Evolutionary conservation across 2,329 filamentous ascomycete species (phyloP).

Genomic region (Phoma sp.): DNA sequence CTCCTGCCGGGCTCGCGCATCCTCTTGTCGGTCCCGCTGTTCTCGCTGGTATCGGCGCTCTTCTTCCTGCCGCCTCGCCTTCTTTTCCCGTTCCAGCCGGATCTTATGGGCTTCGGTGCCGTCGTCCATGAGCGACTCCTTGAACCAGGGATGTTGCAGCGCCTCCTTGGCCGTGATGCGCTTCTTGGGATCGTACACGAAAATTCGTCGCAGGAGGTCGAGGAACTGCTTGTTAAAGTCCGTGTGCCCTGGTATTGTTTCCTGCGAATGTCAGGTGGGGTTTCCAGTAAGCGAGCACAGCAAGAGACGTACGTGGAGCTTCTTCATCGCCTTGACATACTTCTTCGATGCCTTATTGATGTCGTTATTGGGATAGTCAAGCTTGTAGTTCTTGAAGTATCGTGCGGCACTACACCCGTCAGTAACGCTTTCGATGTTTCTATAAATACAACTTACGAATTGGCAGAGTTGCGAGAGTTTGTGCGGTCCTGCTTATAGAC

Average conservation of each 20-base stretch:
- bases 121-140: slow-evolving; percentile 68
- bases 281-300: too few relatives aligned
- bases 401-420: slow-evolving; percentile 46
- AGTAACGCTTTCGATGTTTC: slow-evolving; percentile 26
- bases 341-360: slow-evolving; percentile 69
- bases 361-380: slow-evolving; percentile 69
- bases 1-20: slow-evolving; percentile 6
- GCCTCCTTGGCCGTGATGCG: slow-evolving; percentile 70
- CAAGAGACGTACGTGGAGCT: slow-evolving; percentile 57
- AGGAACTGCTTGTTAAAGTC: slow-evolving; percentile 69
- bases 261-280: slow-evolving; percentile 49
- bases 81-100: slow-evolving; percentile 52
- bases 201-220: slow-evolving; percentile 67
- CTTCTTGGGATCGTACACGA: slow-evolving; percentile 70
- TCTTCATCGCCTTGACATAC: slow-evolving; percentile 73
- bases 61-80: slow-evolving; percentile 41
- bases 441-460: slow-evolving; percentile 55
- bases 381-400: slow-evolving; percentile 63
- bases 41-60: slow-evolving; percentile 38
- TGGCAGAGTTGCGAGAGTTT: slow-evolving; percentile 59
- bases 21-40: slow-evolving; percentile 25
- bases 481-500: slow-evolving; percentile 57
- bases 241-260: slow-evolving; percentile 66
- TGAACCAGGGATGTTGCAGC: slow-evolving; percentile 71
- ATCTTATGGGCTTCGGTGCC: slow-evolving; percentile 70